phyloP scores from a whole-genome alignment of 306 rosid genomes.

The Ochetophila trinervis region DNA sequence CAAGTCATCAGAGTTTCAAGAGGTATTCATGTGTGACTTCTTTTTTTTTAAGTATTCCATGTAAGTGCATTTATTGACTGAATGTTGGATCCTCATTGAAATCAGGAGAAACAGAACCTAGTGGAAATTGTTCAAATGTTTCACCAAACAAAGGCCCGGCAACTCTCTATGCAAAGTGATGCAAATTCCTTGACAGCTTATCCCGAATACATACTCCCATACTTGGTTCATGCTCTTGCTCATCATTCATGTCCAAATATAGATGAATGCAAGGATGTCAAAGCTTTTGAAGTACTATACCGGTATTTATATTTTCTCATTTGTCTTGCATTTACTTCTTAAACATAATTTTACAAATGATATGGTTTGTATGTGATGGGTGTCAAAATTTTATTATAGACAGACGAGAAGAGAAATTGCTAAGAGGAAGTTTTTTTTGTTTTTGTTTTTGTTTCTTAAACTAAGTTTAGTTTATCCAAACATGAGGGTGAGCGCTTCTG shows the following conservation, averaged over 20 bases:
- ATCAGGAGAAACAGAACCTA: constrained; percentile 77
- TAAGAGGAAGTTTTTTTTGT: too few species aligned
- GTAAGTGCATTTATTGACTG: constrained; percentile 14
- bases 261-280: constrained; percentile 85
- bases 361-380: not conserved
- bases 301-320: constrained; percentile 42
- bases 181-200: constrained; percentile 57
- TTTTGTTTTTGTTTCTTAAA: too few species aligned
- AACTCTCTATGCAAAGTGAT: constrained; percentile 61
- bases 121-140: constrained; percentile 87
- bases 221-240: constrained; percentile 82
- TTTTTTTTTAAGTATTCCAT: constrained; percentile 18
- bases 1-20: constrained; percentile 60
- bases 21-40: constrained; percentile 45
- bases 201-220: constrained; percentile 83
- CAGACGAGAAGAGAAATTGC: not conserved
- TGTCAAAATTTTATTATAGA: not conserved
- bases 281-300: constrained; percentile 69
- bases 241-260: constrained; percentile 80
- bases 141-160: constrained; percentile 75
- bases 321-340: not conserved
- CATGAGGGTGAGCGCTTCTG: too few species aligned
- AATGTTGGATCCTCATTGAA: constrained; percentile 30
- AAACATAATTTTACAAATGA: not conserved
- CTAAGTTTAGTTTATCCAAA: not conserved